phyloP scores from a whole-genome alignment of 257 asterid genomes.

The Solanum chiquidenum region DNA sequence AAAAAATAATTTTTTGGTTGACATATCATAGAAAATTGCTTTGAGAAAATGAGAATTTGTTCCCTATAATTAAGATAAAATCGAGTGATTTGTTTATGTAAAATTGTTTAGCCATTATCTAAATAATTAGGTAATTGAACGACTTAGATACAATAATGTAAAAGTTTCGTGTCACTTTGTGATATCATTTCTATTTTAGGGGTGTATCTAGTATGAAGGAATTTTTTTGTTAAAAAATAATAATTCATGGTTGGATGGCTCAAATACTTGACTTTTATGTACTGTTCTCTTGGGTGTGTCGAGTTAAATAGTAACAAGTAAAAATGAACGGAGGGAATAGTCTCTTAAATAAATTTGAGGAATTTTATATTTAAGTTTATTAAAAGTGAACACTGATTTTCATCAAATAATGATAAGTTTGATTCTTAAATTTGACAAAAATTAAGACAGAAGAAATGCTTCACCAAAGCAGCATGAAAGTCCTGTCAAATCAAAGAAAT shows the following conservation, averaged over 20 bases:
- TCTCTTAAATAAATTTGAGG: not conserved
- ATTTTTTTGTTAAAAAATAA: not conserved
- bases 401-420: not conserved
- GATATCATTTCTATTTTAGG: not conserved
- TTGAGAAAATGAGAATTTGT: not conserved
- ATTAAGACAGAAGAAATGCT: not conserved
- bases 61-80: not conserved
- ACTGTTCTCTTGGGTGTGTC: not conserved
- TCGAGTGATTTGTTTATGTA: not conserved
- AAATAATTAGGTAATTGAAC: not conserved
- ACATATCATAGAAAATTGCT: not conserved
- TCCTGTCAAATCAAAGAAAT: too few species aligned
- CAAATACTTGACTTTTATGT: not conserved
- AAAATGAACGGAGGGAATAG: fast-evolving
- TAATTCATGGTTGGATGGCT: not conserved
- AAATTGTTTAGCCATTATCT: not conserved
- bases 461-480: not conserved
- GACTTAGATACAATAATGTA: not conserved
- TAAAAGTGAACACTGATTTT: not conserved
- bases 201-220: not conserved
- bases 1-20: not conserved
- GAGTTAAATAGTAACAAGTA: too few species aligned
- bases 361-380: not conserved
- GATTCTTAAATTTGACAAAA: not conserved
- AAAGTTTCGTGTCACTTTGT: not conserved